phyloP scores from a whole-genome alignment of 208 protist genomes.

The Trypanosoma cruzi region DNA sequence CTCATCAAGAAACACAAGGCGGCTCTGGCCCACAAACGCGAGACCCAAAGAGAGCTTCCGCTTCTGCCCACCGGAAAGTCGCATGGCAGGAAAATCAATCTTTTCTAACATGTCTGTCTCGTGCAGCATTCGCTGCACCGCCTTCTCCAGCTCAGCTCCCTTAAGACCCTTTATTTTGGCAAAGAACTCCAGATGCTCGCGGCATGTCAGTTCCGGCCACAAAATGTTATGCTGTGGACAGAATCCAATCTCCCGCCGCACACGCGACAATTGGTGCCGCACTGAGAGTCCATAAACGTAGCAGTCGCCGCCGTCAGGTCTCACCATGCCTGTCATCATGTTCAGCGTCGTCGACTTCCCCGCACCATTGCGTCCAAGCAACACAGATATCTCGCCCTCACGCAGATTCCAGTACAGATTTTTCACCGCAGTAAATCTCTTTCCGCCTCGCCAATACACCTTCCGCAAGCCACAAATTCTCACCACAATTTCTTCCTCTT shows the following conservation, averaged over 20 bases:
- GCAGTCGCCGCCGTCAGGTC: conserved; percentile 72
- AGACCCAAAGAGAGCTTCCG: conserved; percentile 85
- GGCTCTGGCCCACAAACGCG: conserved; percentile 79
- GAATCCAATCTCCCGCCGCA: conserved; percentile 87
- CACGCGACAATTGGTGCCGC: conserved; percentile 35
- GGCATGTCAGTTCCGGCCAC: conserved; percentile 89
- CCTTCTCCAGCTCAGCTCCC: conserved; percentile 28
- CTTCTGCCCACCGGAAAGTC: conserved; percentile 88
- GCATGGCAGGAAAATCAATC: conserved; percentile 32
- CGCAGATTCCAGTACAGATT: conserved; percentile 52
- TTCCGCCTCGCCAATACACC: neutral
- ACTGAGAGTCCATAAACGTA: conserved; percentile 75
- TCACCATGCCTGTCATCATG: conserved; percentile 87
- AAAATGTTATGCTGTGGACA: conserved; percentile 97
- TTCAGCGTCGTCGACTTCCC: conserved; percentile 82
- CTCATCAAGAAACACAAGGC: conserved; percentile 88
- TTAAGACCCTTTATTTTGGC: conserved; percentile 82
- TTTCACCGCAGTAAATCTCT: conserved; percentile 68
- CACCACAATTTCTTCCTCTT: conserved; percentile 6
- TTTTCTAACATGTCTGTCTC: conserved; percentile 69
- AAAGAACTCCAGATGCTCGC: conserved; percentile 92
- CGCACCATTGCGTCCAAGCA: conserved; percentile 86
- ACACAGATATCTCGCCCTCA: conserved; percentile 62
- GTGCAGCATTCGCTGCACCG: conserved; percentile 46
- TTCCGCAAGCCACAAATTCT: conserved; percentile 19